phyloP scores from a whole-genome alignment of 768 basidiomycete species.

The Hericium erinaceus region DNA sequence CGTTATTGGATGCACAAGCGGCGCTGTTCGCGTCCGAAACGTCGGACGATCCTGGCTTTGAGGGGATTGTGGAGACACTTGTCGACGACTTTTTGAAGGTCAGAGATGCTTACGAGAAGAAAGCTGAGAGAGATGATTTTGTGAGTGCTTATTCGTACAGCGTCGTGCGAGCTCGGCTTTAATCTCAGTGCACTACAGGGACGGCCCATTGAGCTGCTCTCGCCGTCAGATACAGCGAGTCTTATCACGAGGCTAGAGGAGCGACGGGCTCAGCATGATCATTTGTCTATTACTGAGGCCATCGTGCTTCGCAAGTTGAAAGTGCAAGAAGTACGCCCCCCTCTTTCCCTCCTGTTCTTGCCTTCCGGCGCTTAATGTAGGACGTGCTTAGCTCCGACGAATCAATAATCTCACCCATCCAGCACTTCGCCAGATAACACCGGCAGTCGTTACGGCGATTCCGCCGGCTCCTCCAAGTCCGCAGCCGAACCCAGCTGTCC shows the following conservation, averaged over 20 bases:
- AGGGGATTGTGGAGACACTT: neutral
- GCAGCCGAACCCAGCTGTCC: constrained; percentile 22
- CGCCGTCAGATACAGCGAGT: constrained; percentile 3
- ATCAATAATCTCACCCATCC: constrained; percentile 9
- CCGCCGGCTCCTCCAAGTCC: constrained; percentile 19
- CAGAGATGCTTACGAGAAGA: constrained; percentile 6
- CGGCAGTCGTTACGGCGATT: constrained; percentile 27
- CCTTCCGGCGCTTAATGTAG: neutral
- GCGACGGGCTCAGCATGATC: neutral
- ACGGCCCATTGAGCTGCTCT: constrained; percentile 10
- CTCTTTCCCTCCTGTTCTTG: neutral
- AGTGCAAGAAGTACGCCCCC: constrained; percentile 7
- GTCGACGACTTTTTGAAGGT: constrained; percentile 2
- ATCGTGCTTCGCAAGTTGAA: constrained; percentile 15
- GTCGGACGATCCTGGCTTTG: constrained; percentile 7
- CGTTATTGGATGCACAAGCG: constrained; percentile 9
- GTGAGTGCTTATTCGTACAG: constrained; percentile 1
- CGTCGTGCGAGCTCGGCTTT: neutral
- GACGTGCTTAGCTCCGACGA: constrained; percentile 13
- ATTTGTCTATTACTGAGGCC: constrained; percentile 4
- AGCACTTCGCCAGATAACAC: constrained; percentile 6
- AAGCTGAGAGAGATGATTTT: constrained; percentile 5
- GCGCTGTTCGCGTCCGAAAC: constrained; percentile 6
- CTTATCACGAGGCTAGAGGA: constrained; percentile 4
- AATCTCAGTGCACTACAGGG: neutral